Base-by-base conservation (phyloP, 768 basidiomycete genomes). In the Exsudoporus frostii region DNA sequence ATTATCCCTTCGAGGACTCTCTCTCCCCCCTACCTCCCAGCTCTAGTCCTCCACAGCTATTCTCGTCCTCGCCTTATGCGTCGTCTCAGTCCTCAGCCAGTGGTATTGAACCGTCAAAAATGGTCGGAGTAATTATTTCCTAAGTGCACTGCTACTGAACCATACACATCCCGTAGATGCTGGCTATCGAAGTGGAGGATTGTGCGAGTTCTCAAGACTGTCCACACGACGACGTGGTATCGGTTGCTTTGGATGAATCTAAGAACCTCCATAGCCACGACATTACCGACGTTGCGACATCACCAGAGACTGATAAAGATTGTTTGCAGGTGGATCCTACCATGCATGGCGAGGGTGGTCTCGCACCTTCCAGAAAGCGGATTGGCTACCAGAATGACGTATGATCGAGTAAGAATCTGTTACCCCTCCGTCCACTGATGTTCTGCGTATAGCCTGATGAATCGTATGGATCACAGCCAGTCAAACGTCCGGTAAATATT, bases 31-130 rank as follows among this genome's bases (percentile, higher is more conserved):
- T 58, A 13, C 69, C 62, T 33, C 79, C 77, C 25, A 76, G 74
- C 54, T 83, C 81, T 10, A 82, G 79, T 56, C 79, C 81, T 45
- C 59, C 64, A 8, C 63, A 65, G 17, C n/a, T 75, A 37, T 73
- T 80, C 60, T 70, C 73, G 54, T 72, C 78, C 44, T 76, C 79
- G 7, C 74, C 78, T 5, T 56, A 64, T n/a, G 59, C 54, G 30
- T 69, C 65, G 13, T 73, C 74, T 25, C 67, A 67, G 38, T 70
- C 71, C 20, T 67, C 69, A 2, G 54, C 48, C 6, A 36, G 38
- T 10, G 57, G 37, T 17, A 14, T 19, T 34, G 57, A 57, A 15
- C 33, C 46, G n/a, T 43, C 54, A 10, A 53, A 55, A 45, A 56
- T 20, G 62, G 68, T 68, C 38, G 11, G 61, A 50, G 15, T 6